Conservation (phyloP, 2,329 filamentous ascomycete genomes). For the Ophiosphaerella herpotricha region DNA sequence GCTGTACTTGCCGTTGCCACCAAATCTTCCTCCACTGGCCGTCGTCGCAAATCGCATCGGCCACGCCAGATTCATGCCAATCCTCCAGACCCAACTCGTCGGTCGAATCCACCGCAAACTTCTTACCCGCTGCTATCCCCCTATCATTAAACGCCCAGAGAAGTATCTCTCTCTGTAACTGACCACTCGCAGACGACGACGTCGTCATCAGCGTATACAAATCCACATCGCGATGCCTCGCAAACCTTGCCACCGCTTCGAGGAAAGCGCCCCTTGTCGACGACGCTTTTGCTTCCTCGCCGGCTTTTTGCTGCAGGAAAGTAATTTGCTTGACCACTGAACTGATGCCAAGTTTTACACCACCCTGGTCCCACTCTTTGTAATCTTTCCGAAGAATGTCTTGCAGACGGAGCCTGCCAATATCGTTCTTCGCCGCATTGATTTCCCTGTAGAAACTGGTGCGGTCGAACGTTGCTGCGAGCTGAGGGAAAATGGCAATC, state of each 20-base stretch:
- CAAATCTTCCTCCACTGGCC: constrained; percentile 64
- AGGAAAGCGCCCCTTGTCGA: constrained; percentile 51
- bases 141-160: constrained; percentile 64
- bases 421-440: constrained; percentile 67
- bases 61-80: constrained; percentile 56
- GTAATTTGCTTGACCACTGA: constrained; percentile 66
- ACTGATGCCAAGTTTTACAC: constrained; percentile 67
- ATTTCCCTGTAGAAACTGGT: constrained; percentile 64
- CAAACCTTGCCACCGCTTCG: constrained; percentile 57
- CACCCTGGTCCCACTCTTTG: constrained; percentile 70
- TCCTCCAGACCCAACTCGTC: constrained; percentile 61
- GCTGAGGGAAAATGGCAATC: constrained; percentile 48
- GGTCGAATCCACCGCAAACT: constrained; percentile 56
- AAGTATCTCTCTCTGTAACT: constrained; percentile 69
- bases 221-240: constrained; percentile 62
- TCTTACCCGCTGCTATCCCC: constrained; percentile 57
- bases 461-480: constrained; percentile 56
- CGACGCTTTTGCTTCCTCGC: constrained; percentile 39
- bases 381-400: constrained; percentile 83
- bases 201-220: constrained; percentile 72
- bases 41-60: constrained; percentile 35
- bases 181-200: constrained; percentile 55
- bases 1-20: constrained; percentile 64
- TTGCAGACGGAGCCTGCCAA: constrained; percentile 63
- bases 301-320: constrained; percentile 63